A percentile compares a stretch with the other conserved stretches of the same genome.
phyloP scores from a whole-genome alignment of 257 asterid genomes.

The Scutellaria baicalensis region DNA sequence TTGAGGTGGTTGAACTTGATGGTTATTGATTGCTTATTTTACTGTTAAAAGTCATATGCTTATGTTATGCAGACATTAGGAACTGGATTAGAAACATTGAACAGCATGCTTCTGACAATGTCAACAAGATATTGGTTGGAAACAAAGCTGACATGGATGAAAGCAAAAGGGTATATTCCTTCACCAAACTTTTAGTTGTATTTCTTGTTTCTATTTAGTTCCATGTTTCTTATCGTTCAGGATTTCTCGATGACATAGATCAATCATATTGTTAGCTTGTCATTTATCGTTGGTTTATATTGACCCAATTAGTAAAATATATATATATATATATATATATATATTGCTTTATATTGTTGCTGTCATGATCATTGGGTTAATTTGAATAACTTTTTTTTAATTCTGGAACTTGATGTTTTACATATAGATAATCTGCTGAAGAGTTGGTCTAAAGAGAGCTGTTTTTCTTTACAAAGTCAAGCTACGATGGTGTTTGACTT shows the following conservation, averaged over 20 bases:
- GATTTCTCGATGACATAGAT: background rate
- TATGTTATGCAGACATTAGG: slow-evolving; percentile 38
- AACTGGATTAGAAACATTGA: slow-evolving; percentile 64
- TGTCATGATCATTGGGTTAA: background rate
- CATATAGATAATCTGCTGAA: background rate
- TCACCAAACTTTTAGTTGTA: background rate
- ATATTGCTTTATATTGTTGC: background rate
- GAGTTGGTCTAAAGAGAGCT: background rate
- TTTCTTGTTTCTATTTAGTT: background rate
- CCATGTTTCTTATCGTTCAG: background rate
- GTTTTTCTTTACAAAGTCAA: background rate
- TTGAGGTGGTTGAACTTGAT: background rate
- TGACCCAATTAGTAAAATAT: background rate
- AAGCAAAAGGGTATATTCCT: slow-evolving; percentile 48
- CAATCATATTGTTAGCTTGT: background rate
- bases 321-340: too few species aligned
- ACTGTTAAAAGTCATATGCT: background rate
- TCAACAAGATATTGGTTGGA: slow-evolving; percentile 55
- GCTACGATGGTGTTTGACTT: background rate
- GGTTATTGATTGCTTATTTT: slow-evolving; percentile 1
- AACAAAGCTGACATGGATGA: slow-evolving; percentile 70
- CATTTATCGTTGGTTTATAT: background rate
- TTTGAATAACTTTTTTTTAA: background rate
- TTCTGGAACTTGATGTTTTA: slow-evolving; percentile 5
- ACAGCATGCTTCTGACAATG: slow-evolving; percentile 62